Conservation (phyloP, 208 protist species). For the Hexamita inflata region DNA sequence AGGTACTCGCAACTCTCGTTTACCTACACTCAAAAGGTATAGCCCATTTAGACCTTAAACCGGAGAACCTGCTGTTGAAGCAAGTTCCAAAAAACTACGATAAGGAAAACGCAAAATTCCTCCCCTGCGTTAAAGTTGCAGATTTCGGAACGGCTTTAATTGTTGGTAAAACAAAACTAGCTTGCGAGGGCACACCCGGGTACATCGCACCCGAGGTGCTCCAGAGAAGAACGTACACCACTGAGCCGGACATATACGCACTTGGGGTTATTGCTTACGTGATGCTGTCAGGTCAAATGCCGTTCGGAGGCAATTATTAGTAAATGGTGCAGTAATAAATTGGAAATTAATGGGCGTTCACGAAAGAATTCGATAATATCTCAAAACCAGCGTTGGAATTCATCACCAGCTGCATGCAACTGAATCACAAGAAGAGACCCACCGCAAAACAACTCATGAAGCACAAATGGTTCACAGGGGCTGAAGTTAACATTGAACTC, state of each 20-base stretch:
- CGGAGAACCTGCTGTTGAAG: conserved; percentile 63
- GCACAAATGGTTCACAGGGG: conserved; percentile 42
- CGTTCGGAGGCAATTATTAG: conserved; percentile 37
- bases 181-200: conserved; percentile 42
- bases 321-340: conserved; percentile 28
- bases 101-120: background rate
- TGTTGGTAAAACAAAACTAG: background rate
- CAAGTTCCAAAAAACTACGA: conserved; percentile 14
- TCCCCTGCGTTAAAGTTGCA: conserved; percentile 34
- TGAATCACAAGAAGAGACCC: conserved; percentile 44
- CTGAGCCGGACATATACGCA: conserved; percentile 32
- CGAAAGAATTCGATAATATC: background rate
- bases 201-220: conserved; percentile 49
- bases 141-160: conserved; percentile 40
- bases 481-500: background rate
- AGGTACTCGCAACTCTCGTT: conserved; percentile 48
- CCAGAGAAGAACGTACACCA: conserved; percentile 5
- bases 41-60: conserved; percentile 65
- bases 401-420: conserved; percentile 45
- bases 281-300: conserved; percentile 40
- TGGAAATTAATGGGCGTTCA: background rate
- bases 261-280: conserved; percentile 42
- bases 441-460: conserved; percentile 44
- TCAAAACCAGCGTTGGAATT: conserved; percentile 46
- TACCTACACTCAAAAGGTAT: conserved; percentile 58